Evolutionary conservation across 2,329 filamentous ascomycete species (phyloP), one percentile per base, ranked within the genome.

Genomic region (Cladophialophora chaetospira): DNA sequence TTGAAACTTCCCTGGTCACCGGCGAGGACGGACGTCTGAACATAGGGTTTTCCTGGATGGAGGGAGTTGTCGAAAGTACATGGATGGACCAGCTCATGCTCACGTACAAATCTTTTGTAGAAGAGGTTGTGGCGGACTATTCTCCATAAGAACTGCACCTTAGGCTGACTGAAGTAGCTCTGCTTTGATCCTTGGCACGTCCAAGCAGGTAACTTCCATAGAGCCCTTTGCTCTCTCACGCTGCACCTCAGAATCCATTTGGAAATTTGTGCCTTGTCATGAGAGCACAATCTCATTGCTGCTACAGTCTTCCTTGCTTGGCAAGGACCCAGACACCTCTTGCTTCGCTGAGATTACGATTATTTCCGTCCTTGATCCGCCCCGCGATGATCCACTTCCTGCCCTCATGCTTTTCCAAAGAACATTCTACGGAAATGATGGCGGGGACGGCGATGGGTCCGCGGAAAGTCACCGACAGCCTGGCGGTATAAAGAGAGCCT

Each of bases 31-130:
- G 35, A 3, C 6, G 38, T 10, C 49, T 53, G 25, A 53, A 44
- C 36, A 26, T 79, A 17, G 69, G 67, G 1, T 72, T 77, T 57
- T 69, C 66, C 23, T 79, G 77, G 77, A 68, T 71, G 55, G 67
- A 72, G 11, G 70, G 68, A 3, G 67, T 71, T 54, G 67, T 75
- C 15, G 70, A 71, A 26, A 60, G 57, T 4, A 54, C 55, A 15
- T 50, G 67, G 28, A 55, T 70, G 65, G 67, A 26, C 60, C 45
- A 61, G 13, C 52, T 70, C 48, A 55, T 69, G 28, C 5, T 5
- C 28, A 31, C 5, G 5, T 31, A 31, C 28, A 31, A 31, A 11
- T 11, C 5, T 5, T 11, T 31, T 5, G 11, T 31, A 31, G 28
- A 31, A 31, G 28, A 31, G 5, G 28, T 31, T 31, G 28, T 31